Evolutionary conservation across 441 rosid species (phyloP), one percentile per base, ranked within the genome.

Genomic region (Jatropha multifida): DNA sequence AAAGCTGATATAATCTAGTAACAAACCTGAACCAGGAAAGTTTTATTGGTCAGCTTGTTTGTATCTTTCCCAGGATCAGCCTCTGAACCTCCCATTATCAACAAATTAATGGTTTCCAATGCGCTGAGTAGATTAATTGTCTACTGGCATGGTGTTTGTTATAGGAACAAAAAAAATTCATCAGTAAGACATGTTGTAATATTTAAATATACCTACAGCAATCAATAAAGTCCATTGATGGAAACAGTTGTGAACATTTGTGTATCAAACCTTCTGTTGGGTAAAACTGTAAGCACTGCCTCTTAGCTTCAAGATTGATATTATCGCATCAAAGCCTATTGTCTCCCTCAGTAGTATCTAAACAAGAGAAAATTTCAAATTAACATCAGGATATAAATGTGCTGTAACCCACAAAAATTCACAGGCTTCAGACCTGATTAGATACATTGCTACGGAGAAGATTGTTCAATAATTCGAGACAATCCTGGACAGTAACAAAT

Each of bases 201-300:
- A 23, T 63, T 17, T 32, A 67, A 71, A 18, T 23, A 74, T 42
- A 44, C 10, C 41, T 65, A 49, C 40, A 78, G 38, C 13, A 65
- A 54, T 58, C 66, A 74, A 65, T 76, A 79, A 32, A 56, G 52
- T 56, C 48, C 58, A 76, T 77, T 60, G 66, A 64, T 41, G 62
- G 56, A 52, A 9, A 38, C 68, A 48, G 69, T 11, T 73, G 49
- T 62, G 60, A 82, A 80, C 60, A 77, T 66, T 52, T 56, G 84
- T 86, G 83, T 83, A 88, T 84, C 96, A 82, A 87, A 96, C 99
- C 99, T 96, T 96, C 78, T 96, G 99, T 71, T 94, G 93, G 78
- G 97, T 92, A 80, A 92, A 96, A 80, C 90, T 89, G 82, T 94
- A 94, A 61, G 91, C 82, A 78, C 83, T 88, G 73, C 96, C 94